phyloP scores from a whole-genome alignment of 2,329 filamentous ascomycete species.

The Amauroascus verrucosus region DNA sequence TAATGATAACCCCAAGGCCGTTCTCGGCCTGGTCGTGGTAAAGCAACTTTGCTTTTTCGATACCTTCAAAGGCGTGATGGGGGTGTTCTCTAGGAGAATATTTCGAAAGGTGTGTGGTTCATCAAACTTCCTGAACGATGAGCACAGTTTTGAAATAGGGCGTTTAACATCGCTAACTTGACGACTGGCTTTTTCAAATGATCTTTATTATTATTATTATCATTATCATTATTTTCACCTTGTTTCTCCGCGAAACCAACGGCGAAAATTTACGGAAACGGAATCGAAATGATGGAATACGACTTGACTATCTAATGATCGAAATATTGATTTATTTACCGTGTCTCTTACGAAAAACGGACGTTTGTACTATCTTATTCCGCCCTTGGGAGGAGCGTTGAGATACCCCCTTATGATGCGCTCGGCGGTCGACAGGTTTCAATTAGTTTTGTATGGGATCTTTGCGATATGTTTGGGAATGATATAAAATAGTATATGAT shows the following conservation, averaged over 20 bases:
- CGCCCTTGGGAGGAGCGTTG: neutral
- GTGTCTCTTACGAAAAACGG: neutral
- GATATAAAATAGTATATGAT: neutral
- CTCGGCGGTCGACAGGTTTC: neutral
- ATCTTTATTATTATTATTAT: neutral
- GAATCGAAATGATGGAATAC: neutral
- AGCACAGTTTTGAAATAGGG: too few relatives aligned
- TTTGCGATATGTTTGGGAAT: neutral
- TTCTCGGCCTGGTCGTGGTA: too few relatives aligned
- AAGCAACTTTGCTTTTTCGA: too few relatives aligned
- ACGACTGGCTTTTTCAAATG: neutral
- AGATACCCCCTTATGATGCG: neutral
- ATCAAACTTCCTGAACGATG: too few relatives aligned
- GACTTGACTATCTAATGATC: neutral
- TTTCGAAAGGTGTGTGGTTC: too few relatives aligned
- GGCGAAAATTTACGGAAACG: neutral
- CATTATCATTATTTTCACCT: neutral
- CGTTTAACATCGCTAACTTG: neutral
- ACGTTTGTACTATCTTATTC: neutral
- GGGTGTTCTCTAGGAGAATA: too few relatives aligned
- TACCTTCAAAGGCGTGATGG: too few relatives aligned
- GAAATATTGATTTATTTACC: neutral
- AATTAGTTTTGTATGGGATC: neutral
- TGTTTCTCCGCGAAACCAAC: neutral
- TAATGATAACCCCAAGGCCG: neutral